Conservation (phyloP, 1,284 basidiomycete species). For the Inonotus hispidus region DNA sequence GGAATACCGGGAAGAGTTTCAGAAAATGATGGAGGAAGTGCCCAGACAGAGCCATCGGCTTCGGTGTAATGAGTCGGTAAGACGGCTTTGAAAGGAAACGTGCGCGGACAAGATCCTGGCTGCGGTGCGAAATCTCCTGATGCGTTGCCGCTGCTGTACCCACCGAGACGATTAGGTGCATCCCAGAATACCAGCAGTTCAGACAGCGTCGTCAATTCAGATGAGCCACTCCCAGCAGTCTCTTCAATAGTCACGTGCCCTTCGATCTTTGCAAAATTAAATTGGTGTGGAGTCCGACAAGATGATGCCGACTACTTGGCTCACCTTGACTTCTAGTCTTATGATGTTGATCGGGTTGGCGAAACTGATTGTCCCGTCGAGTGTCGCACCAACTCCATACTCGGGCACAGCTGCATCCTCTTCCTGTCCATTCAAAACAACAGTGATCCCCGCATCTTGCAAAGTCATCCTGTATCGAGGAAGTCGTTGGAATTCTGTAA, state of each 20-base stretch:
- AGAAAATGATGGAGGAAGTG: constrained; percentile 16
- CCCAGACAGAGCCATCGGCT: background rate
- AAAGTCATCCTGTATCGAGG: background rate
- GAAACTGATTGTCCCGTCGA: constrained; percentile 14
- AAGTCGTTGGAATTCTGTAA: background rate
- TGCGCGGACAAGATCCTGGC: constrained; percentile 8
- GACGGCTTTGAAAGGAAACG: constrained; percentile 8
- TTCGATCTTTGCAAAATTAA: constrained; percentile 11
- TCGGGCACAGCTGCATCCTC: background rate
- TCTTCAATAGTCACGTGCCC: constrained; percentile 12
- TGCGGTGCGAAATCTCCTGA: background rate
- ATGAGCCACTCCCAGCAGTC: constrained; percentile 7
- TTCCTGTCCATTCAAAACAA: constrained; percentile 14
- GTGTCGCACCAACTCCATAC: constrained; percentile 13
- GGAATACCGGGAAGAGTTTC: constrained; percentile 7
- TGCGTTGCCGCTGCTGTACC: background rate
- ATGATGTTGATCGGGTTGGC: constrained; percentile 4
- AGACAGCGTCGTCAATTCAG: constrained; percentile 7
- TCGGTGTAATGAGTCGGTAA: constrained; percentile 14
- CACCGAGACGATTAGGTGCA: constrained; percentile 5
- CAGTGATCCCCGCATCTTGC: constrained; percentile 9
- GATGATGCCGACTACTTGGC: background rate
- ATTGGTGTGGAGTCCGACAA: too few species aligned
- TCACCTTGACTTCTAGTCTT: constrained; percentile 17
- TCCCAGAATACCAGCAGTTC: constrained; percentile 16